Evolutionary conservation across 2,329 filamentous ascomycete genomes (phyloP).

Genomic region (Ceratocystis cacaofunesta): DNA sequence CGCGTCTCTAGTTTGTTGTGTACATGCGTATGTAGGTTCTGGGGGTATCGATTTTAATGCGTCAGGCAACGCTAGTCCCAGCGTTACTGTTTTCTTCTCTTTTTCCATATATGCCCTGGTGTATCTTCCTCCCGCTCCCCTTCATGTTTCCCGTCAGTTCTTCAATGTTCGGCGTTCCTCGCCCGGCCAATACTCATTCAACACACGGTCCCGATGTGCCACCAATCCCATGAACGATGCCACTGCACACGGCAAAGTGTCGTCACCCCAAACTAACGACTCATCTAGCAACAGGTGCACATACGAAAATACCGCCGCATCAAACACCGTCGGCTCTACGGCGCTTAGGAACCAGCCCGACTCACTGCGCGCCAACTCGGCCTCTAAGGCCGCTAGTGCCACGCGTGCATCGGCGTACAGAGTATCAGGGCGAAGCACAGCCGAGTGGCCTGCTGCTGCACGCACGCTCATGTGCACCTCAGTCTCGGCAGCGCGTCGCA

Average conservation of each 20-base stretch:
- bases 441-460: conserved; percentile 39
- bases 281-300: conserved; percentile 64
- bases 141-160: background rate
- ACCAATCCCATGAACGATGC: conserved; percentile 46
- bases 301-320: conserved; percentile 82
- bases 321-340: conserved; percentile 55
- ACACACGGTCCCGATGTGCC: conserved; percentile 26
- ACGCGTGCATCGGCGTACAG: conserved; percentile 31
- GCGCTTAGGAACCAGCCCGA: conserved; percentile 36
- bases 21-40: background rate
- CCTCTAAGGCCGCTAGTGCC: conserved; percentile 33
- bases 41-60: background rate
- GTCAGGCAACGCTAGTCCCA: background rate
- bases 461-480: conserved; percentile 39
- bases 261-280: conserved; percentile 47
- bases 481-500: conserved; percentile 56
- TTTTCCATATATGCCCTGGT: background rate
- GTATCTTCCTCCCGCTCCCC: background rate
- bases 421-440: conserved; percentile 23
- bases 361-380: conserved; percentile 27
- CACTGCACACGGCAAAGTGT: conserved; percentile 42
- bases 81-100: background rate
- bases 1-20: background rate
- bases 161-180: conserved; percentile 1
- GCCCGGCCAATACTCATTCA: conserved; percentile 19